Evolutionary conservation across 208 protist genomes (phyloP).

Genomic region (Acanthamoeba lenticulata): DNA sequence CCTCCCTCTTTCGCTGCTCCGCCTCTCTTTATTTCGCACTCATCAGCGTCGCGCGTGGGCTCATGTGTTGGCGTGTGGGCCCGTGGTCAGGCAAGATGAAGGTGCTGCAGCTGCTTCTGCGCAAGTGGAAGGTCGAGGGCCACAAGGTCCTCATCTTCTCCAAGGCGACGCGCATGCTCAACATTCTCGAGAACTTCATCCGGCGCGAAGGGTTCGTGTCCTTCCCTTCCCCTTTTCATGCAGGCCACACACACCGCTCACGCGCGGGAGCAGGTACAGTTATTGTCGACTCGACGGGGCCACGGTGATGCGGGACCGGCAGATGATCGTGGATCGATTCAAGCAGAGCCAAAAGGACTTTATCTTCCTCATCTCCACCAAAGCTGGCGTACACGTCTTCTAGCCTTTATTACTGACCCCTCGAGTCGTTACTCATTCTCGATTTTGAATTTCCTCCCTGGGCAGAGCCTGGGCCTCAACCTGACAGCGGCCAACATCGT

Average conservation of each 20-base stretch:
- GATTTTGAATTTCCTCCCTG: not conserved
- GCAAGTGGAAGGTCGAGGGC: slow-evolving; percentile 53
- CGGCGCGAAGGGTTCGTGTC: not conserved
- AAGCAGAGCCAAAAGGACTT: slow-evolving; percentile 73
- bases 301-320: slow-evolving; percentile 53
- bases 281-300: slow-evolving; percentile 78
- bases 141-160: slow-evolving; percentile 73
- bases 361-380: slow-evolving; percentile 93
- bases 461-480: slow-evolving; percentile 38
- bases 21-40: not conserved
- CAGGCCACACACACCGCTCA: not conserved
- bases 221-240: not conserved
- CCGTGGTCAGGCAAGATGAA: slow-evolving; percentile 75
- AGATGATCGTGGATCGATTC: slow-evolving; percentile 85
- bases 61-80: not conserved
- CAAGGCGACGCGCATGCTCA: slow-evolving; percentile 65
- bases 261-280: slow-evolving; percentile 14
- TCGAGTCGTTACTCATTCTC: not conserved
- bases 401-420: not conserved
- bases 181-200: slow-evolving; percentile 63
- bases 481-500: slow-evolving; percentile 91
- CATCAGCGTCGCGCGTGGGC: too few species aligned
- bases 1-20: not conserved
- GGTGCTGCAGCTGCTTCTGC: slow-evolving; percentile 73
- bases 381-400: slow-evolving; percentile 90